Base-by-base conservation (phyloP, 2,329 filamentous ascomycete species). In the Grosmannia penicillata region DNA sequence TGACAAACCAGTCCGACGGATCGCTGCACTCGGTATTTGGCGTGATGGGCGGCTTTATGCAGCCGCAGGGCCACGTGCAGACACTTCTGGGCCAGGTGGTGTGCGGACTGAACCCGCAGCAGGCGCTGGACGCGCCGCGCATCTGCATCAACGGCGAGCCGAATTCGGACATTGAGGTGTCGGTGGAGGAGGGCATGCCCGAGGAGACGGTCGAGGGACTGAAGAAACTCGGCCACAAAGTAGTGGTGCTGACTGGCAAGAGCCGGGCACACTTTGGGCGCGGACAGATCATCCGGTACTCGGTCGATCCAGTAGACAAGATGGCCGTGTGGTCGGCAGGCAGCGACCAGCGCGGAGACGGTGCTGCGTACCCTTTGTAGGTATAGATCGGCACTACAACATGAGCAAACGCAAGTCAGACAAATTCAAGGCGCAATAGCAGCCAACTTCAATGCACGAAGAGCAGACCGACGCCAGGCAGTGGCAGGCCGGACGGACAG, bases 21-120 rank as follows among this genome's bases (percentile, higher is more conserved):
- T 78, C 72, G 35, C 61, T 96, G 40, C 83, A 94, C 56, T 81
- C 75, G 4, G 82, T 93, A 0, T 95, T 89, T 51, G 91, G 91
- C 38, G 89, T 96, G 43, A 96, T 96, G 91, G 91, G 91, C 37
- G 89, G 86, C 3, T 96, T 93, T 60, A 96, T 96, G 82, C 91
- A 98, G 61, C 91, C 91, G 0, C 91, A 96, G 58, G 91, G 89
- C 18, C 91, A 96, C 43, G 78, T 96, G 0, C 91, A 96, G 58
- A 86, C 94, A 1, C 61, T 98, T 9, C 66, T 96, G 2, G 93
- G 93, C 47, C 87, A 93, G 71, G 60, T 93, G 1, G 74, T 86
- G 0, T 93, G 87, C 49, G 75, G 77, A 2, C 66, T 85, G 38
- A 80, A 78, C 45, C 86, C 87, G 1, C 91, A 98, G 58, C 76